Conservation (phyloP, 768 basidiomycete species). For the Pisolithus sp. region DNA sequence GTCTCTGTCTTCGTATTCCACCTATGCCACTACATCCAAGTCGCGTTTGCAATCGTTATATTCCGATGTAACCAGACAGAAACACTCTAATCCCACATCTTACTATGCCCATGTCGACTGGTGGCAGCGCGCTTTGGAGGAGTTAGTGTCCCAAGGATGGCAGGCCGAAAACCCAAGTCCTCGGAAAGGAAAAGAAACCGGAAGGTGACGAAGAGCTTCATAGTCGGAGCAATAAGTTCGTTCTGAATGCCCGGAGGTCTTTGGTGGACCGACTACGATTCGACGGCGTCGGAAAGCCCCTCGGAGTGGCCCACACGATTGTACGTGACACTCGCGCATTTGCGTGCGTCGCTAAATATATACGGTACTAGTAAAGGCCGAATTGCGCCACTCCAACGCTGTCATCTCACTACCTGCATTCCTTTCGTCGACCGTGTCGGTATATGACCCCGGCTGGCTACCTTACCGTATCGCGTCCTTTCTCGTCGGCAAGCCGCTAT, state of each 20-base stretch:
- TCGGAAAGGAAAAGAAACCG: conserved; percentile 6
- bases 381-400: conserved; percentile 43
- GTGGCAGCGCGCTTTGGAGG: conserved; percentile 73
- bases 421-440: conserved; percentile 46
- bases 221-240: conserved; percentile 42
- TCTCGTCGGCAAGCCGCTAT: conserved; percentile 71
- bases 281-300: conserved; percentile 69
- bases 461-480: conserved; percentile 64
- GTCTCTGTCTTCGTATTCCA: conserved; percentile 19
- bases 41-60: conserved; percentile 74
- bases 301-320: conserved; percentile 63
- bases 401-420: conserved; percentile 52
- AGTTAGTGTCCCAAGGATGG: conserved; percentile 51
- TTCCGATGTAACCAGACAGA: conserved; percentile 81
- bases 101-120: conserved; percentile 78
- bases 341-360: conserved; percentile 17
- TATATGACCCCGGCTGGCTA: conserved; percentile 66
- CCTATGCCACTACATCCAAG: conserved; percentile 25
- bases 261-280: conserved; percentile 57
- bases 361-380: conserved; percentile 57
- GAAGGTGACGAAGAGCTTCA: conserved; percentile 10
- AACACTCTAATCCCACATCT: conserved; percentile 75
- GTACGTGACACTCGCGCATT: conserved; percentile 43
- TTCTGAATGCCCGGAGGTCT: conserved; percentile 48
- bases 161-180: conserved; percentile 28